A percentile compares a stretch with the other conserved stretches of the same genome.
phyloP scores from a whole-genome alignment of 495 filamentous ascomycete genomes.

The Jackrogersella multiformis region DNA sequence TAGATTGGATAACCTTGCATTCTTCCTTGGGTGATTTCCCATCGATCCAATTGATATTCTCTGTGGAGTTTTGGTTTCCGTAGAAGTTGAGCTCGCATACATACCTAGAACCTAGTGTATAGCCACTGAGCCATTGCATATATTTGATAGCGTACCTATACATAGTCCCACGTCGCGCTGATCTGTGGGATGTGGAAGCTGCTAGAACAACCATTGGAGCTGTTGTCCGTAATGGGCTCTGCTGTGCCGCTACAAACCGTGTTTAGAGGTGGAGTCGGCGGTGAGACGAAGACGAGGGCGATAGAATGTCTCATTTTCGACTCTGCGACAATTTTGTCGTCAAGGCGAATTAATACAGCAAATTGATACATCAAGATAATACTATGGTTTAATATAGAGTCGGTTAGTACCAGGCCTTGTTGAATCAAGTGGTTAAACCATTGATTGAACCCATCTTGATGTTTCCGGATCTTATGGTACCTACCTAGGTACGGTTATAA shows the following conservation, averaged over 20 bases:
- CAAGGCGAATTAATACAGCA: too few relatives aligned
- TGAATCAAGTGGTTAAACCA: too few relatives aligned
- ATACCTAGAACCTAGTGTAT: not conserved
- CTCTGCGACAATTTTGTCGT: not conserved
- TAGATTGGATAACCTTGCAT: constrained; percentile 1
- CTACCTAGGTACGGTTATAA: not conserved
- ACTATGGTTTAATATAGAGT: not conserved
- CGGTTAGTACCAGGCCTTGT: too few relatives aligned
- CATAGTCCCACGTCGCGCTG: not conserved
- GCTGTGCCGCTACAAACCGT: not conserved
- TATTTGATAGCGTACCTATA: not conserved
- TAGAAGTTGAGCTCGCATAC: not conserved
- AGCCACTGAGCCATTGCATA: too few relatives aligned
- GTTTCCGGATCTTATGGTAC: not conserved
- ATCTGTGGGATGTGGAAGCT: not conserved
- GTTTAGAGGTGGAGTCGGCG: not conserved
- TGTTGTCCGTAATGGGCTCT: constrained; percentile 8
- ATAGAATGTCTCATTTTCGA: too few relatives aligned
- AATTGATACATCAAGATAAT: too few relatives aligned
- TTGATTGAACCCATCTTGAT: too few relatives aligned
- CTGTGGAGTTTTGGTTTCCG: not conserved
- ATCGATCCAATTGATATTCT: constrained; percentile 13
- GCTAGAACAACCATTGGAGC: not conserved
- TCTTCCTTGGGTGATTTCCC: constrained; percentile 1
- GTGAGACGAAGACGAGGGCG: too few relatives aligned